These are phyloP conservation scores for Capniomyces stellatus DNA, from an alignment of 371 early-diverging fungal species.

Conservation along the genomic window DNA sequence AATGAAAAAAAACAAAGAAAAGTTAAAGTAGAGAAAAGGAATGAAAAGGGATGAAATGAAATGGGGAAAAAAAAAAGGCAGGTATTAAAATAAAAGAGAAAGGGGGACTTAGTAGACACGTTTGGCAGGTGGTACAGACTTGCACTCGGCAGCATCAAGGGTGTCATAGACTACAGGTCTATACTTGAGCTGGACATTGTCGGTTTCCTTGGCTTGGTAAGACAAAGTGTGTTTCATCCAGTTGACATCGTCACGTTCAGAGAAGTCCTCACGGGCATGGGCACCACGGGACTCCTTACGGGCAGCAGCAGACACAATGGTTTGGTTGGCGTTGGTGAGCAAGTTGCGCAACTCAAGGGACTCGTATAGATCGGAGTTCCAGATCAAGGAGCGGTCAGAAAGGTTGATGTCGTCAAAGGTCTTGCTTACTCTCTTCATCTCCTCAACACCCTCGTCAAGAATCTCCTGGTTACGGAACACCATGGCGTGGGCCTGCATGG, in stretches of 20 bases:
- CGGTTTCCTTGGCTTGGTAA: constrained; percentile 69
- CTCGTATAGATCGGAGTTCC: constrained; percentile 94
- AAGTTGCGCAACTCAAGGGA: constrained; percentile 93
- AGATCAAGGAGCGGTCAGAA: constrained; percentile 85
- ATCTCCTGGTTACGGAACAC: constrained; percentile 89
- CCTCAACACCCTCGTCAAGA: constrained; percentile 70
- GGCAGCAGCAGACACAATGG: constrained; percentile 87
- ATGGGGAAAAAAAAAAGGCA: too few species aligned
- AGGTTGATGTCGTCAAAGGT: constrained; percentile 69
- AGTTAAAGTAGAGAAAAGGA: too few species aligned
- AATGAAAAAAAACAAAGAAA: too few species aligned
- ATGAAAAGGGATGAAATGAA: too few species aligned
- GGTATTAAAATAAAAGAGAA: background rate
- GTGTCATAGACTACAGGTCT: constrained; percentile 62
- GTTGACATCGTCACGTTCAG: constrained; percentile 72
- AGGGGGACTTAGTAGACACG: constrained; percentile 63
- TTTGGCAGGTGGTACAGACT: constrained; percentile 80
- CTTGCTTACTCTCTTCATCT: constrained; percentile 70
- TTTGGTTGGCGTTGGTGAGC: constrained; percentile 89
- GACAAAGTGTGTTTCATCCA: constrained; percentile 98
- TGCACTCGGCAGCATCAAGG: constrained; percentile 82
- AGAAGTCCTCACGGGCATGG: constrained; percentile 90
- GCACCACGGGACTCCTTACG: constrained; percentile 97
- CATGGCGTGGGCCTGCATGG: constrained; percentile 94
- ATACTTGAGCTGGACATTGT: constrained; percentile 62